Evolutionary conservation across 805 yeast species (phyloP).

Genomic region (fission yeast (Schizosaccharomyces pombe)): ASM294v3 CU329670.1:3246501-3247000

Average conservation of each 20-base stretch:
- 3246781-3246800: not conserved
- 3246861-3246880: not conserved
- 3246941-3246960: not conserved
- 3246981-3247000: not conserved
- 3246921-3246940: not conserved
- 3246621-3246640: not conserved
- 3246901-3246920: not conserved
- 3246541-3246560: not conserved
- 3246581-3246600: not conserved
- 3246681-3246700: not conserved
- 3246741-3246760: not conserved
- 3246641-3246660: not conserved
- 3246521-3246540: not conserved
- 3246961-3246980: not conserved
- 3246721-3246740: not conserved
- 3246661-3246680: not conserved
- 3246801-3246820: not conserved
- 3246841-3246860: not conserved
- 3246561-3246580: not conserved
- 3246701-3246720: not conserved
- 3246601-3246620: too few species aligned
- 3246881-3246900: not conserved
- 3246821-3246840: not conserved
- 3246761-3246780: not conserved
- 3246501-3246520: not conserved